These are phyloP conservation scores for Medicago truncatula DNA, from an alignment of 306 rosid species.

Conservation along the genomic window MtrunA17r5.0-ANR NC_053049.1:40500001-40500500, in stretches of 20 bases:
- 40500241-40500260: background rate
- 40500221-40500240: background rate
- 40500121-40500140: background rate
- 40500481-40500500: conserved; percentile 38
- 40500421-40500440: conserved; percentile 92
- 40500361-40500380: conserved; percentile 83
- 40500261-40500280: background rate
- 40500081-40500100: background rate
- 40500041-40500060: background rate
- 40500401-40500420: conserved; percentile 99
- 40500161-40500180: background rate
- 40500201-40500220: background rate
- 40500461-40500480: conserved; percentile 75
- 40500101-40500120: background rate
- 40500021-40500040: background rate
- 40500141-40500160: background rate
- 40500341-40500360: conserved; percentile 26
- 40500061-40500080: background rate
- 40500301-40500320: background rate
- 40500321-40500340: conserved; percentile 23
- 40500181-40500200: background rate
- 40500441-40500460: conserved; percentile 91
- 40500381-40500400: conserved; percentile 96
- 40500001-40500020: background rate
- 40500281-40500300: conserved; percentile 25